Percentiles rank a stretch among this genome's conserved stretches.
These are phyloP conservation scores for Penicillium flavigenum DNA, from an alignment of 495 filamentous ascomycete genomes.

Conservation along the genomic window DNA sequence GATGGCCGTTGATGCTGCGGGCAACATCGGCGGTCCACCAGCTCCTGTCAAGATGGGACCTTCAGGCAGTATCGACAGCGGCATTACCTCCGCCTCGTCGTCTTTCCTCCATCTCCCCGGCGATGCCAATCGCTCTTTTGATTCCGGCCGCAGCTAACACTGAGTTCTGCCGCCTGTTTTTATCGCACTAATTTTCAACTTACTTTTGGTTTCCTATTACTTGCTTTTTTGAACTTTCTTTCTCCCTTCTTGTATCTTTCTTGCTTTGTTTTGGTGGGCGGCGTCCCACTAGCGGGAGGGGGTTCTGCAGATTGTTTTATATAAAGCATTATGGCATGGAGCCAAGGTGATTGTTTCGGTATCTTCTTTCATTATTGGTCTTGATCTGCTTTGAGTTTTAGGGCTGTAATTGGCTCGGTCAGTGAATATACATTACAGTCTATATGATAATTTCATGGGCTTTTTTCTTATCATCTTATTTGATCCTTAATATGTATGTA, in stretches of 20 bases:
- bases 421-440: constrained; percentile 18
- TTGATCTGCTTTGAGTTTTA: constrained; percentile 7
- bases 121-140: constrained; percentile 24
- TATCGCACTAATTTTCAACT: constrained; percentile 11
- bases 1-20: constrained; percentile 35
- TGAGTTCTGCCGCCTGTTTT: constrained; percentile 4
- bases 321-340: constrained; percentile 30
- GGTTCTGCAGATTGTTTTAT: constrained; percentile 17
- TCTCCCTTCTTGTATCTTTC: constrained; percentile 8
- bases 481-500: background rate
- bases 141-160: constrained; percentile 15
- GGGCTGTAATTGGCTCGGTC: constrained; percentile 8
- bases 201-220: constrained; percentile 6
- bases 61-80: constrained; percentile 23
- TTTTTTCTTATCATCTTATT: background rate
- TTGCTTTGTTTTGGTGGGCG: constrained; percentile 18
- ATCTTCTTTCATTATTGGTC: constrained; percentile 10
- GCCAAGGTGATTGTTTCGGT: constrained; percentile 23
- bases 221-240: constrained; percentile 8
- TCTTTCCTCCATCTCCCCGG: constrained; percentile 30
- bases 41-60: constrained; percentile 18
- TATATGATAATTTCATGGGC: constrained; percentile 6
- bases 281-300: constrained; percentile 22
- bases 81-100: constrained; percentile 33
- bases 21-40: constrained; percentile 28